phyloP scores from a whole-genome alignment of 352 stramenopile genomes.

The Globisporangium orthogonon region DNA sequence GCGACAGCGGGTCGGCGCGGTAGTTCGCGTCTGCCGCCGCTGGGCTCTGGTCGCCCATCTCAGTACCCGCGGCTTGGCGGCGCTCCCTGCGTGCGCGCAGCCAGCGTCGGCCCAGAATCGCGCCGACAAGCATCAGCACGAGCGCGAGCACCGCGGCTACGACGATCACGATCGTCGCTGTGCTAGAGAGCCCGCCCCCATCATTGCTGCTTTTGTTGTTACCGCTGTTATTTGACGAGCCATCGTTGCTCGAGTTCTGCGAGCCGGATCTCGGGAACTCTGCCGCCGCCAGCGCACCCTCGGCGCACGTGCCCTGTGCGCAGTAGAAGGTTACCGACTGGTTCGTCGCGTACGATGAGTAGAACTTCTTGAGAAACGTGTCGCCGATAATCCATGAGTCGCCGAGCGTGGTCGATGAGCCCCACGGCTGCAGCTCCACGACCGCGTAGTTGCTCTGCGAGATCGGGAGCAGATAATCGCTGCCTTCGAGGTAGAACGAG shows the following conservation, averaged over 20 bases:
- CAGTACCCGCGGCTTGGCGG: neutral
- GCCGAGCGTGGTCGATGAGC: conserved; percentile 8
- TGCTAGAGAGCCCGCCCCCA: neutral
- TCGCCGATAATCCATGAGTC: conserved; percentile 77
- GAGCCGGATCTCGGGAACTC: conserved; percentile 5
- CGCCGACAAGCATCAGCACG: conserved; percentile 18
- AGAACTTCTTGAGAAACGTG: conserved; percentile 73
- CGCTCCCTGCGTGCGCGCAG: neutral
- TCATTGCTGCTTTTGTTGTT: neutral
- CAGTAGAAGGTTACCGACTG: conserved; percentile 59
- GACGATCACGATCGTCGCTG: conserved; percentile 2
- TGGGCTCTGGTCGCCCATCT: neutral
- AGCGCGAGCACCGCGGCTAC: conserved; percentile 2
- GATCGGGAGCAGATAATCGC: conserved; percentile 45
- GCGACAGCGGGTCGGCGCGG: conserved; percentile 9
- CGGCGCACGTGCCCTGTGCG: conserved; percentile 7
- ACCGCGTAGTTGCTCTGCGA: conserved; percentile 20
- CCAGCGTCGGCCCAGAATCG: conserved; percentile 8
- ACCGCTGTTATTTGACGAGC: conserved; percentile 1
- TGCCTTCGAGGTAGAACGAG: conserved; percentile 55
- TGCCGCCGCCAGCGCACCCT: neutral
- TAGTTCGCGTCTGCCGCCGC: conserved; percentile 5
- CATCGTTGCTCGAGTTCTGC: neutral
- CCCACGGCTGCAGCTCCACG: conserved; percentile 31
- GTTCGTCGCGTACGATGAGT: conserved; percentile 62